Base-by-base conservation (phyloP, 1,284 basidiomycete species). In the Fistulinella cinereoalba region DNA sequence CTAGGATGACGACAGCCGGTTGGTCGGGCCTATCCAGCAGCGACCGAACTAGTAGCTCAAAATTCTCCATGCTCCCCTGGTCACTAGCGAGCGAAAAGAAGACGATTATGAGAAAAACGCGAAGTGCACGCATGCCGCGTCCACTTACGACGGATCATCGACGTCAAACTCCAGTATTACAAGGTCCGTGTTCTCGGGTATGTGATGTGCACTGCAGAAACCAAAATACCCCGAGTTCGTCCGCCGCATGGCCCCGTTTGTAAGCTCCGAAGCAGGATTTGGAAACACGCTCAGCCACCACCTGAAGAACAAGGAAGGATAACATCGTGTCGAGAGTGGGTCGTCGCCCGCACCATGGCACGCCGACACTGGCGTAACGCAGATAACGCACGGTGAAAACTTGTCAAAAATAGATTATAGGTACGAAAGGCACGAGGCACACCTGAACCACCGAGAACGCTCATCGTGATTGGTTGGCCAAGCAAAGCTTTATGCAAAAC, bases 221-320 rank as follows among this genome's bases (percentile, higher is more conserved):
- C 86, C 88, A 71, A 92, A 97, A 72, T 97, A 97, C 4, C 84
- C 85, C 4, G 92, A 93, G 67, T 88, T 88, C 29, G 92, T 92
- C 41, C 83, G 80, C 21, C 91, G 80, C 73, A 93, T 86, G 3
- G 94, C 95, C 25, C 94, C 95, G 65, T 97, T 97, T 13, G 95
- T 97, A 54, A 97, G 79, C 67, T 97, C 93, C 8, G 92, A 92
- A 3, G 88, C 89, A 0, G 93, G 93, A 68, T 97, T 90, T 1
- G 94, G 94, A 71, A 97, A 97, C 15, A 97, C 80, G 43, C 77
- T 79, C 69, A 95, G 92, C 88, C 93, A 95, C 94, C 95, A 97
- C 49, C 85, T 76, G 73, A 97, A 97, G 71, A 97, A 89, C 33
- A 81, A 80, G 31, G 89, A 83, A 1, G 94, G 93, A 67, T 95